These are phyloP conservation scores for Talaromyces funiculosus DNA, from an alignment of 2,329 filamentous ascomycete species.

Conservation along the genomic window DNA sequence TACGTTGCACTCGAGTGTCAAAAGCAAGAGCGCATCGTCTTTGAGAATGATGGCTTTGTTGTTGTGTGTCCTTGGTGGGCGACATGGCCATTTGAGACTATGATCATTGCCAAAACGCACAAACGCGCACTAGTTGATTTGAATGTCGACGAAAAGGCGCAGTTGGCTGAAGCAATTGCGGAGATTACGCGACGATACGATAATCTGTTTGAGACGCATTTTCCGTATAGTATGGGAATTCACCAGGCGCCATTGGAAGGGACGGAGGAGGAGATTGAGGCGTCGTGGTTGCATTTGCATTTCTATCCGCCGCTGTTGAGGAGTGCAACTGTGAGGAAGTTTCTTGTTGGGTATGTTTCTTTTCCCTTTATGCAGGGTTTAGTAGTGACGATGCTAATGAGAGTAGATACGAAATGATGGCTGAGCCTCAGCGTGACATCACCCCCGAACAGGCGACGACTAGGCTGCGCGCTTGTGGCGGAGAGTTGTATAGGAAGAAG, in stretches of 20 bases:
- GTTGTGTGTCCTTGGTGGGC: slow-evolving; percentile 97
- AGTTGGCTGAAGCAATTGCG: slow-evolving; percentile 76
- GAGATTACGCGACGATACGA: slow-evolving; percentile 90
- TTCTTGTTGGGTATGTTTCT: slow-evolving; percentile 66
- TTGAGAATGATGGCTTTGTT: slow-evolving; percentile 77
- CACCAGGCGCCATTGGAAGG: slow-evolving; percentile 90
- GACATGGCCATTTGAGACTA: slow-evolving; percentile 92
- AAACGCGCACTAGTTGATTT: slow-evolving; percentile 82
- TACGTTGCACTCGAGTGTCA: slow-evolving; percentile 77
- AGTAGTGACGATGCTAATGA: slow-evolving; percentile 11
- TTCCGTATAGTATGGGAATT: slow-evolving; percentile 94
- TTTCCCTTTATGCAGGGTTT: background rate
- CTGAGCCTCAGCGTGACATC: slow-evolving; percentile 96
- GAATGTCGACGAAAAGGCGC: slow-evolving; percentile 60
- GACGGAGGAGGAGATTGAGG: slow-evolving; percentile 74
- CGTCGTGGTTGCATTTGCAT: slow-evolving; percentile 90
- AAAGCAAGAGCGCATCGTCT: slow-evolving; percentile 80
- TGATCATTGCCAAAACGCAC: slow-evolving; percentile 79
- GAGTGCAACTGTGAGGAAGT: slow-evolving; percentile 91
- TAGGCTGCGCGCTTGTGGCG: slow-evolving; percentile 67
- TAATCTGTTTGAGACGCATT: slow-evolving; percentile 93
- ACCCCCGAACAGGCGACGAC: slow-evolving; percentile 91
- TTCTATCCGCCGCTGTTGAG: slow-evolving; percentile 93
- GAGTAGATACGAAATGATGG: slow-evolving; percentile 76
- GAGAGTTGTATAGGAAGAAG: slow-evolving; percentile 74